Conservation (phyloP, 768 basidiomycete species). For the Lactarius trivialis region DNA sequence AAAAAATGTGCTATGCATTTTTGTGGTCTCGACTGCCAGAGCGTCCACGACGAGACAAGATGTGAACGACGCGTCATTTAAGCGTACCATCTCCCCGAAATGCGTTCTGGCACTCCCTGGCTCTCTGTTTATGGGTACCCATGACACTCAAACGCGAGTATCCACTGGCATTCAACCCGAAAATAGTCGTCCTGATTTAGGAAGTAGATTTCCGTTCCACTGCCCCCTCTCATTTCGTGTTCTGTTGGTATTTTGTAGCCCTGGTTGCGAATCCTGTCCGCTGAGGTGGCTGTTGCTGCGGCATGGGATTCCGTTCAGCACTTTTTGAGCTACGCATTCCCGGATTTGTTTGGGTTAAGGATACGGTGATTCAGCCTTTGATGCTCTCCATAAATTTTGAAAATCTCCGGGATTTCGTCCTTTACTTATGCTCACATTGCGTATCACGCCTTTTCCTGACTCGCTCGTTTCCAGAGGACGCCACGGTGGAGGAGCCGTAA, state of each 20-base stretch:
- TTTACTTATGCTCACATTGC: not conserved
- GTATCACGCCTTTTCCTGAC: too few relatives aligned
- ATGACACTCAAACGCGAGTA: not conserved
- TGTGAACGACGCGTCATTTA: slow-evolving; percentile 69
- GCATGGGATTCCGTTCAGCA: not conserved
- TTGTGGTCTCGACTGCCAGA: slow-evolving; percentile 67
- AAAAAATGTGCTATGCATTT: slow-evolving; percentile 69
- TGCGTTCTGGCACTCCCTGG: not conserved
- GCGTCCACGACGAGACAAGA: slow-evolving; percentile 70
- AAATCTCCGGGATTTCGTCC: not conserved
- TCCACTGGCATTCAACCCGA: too few relatives aligned
- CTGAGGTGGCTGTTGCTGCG: not conserved
- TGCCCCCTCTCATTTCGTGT: not conserved
- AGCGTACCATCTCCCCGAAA: slow-evolving; percentile 1
- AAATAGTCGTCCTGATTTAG: not conserved
- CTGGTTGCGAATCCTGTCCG: not conserved
- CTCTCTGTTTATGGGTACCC: not conserved
- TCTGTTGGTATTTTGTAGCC: too few relatives aligned
- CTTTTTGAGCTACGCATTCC: not conserved
- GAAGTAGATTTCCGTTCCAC: not conserved
- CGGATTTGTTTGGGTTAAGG: too few relatives aligned
- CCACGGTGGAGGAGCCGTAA: too few relatives aligned
- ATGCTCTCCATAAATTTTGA: not conserved
- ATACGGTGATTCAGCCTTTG: not conserved
- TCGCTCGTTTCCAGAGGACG: too few relatives aligned